Evolutionary conservation across 78 protist genomes (phyloP), one percentile per base, ranked within the genome.

Genomic region (Chrysochromulina parva): DNA sequence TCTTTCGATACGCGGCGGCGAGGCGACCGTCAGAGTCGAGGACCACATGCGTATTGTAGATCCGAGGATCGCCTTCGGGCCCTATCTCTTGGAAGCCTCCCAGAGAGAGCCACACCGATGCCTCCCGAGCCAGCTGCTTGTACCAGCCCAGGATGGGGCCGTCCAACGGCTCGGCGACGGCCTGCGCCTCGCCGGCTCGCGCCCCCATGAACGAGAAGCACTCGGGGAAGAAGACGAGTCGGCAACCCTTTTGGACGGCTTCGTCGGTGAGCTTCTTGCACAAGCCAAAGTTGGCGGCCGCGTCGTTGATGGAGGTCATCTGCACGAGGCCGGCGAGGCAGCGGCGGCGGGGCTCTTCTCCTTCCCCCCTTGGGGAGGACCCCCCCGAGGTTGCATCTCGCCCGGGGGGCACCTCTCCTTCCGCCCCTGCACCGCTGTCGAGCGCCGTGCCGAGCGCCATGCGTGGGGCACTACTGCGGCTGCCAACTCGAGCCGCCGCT

Each of bases 31-130:
- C 62, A 5, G 14, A 24, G 86, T 94, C 91, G n/a, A 95, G 19
- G 55, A 94, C 10, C 16, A 84, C 74, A 88, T 93, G 93, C 2
- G 88, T 91, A 74, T 95, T 93, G 88, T 14, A 55, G 54, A 93
- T 71, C 28, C 80, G 78, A 66, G 1, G n/a, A 11, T 55, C 67
- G 65, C 60, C 55, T 0, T 14, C 71, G 0, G 38, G 47, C 13
- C 47, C 16, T 22, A 38, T 5, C 62, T 92, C 93, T 50, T 92
- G 96, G 90, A 93, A 62, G 53, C 95, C 95, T 3, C 96, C 96
- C 20, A 91, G 65, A 1, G 90, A 69, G 47, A 93, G 48, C 96
- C 96, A 94, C 28, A 94, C 5, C 17, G 52, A 53, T 55, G 13
- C 20, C 28, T 74, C 80, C 24, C 62, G 28, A 1, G 95, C 94